Percentiles rank a stretch among this genome's conserved stretches.
Conservation (phyloP, 2,329 filamentous ascomycete genomes). For the Bipolaris cookei region DNA sequence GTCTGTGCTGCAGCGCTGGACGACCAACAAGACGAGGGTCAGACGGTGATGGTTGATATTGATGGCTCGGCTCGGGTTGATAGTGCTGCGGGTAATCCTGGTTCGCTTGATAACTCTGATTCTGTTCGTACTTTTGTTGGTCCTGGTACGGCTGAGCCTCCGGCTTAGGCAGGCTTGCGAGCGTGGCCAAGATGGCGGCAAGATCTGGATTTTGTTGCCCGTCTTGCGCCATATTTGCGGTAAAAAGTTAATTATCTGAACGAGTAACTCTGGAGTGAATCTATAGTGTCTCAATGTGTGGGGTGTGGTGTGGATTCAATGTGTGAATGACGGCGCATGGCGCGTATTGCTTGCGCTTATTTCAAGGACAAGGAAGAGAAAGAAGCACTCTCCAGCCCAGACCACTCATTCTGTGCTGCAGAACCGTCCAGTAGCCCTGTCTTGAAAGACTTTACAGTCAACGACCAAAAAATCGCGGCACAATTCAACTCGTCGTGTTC, state of each 20-base stretch:
- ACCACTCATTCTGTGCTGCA: neutral
- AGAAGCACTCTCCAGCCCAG: constrained; percentile 1
- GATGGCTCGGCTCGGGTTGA: constrained; percentile 2
- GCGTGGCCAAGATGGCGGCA: constrained; percentile 44
- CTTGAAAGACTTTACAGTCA: neutral
- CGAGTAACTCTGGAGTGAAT: neutral
- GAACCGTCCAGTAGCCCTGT: neutral
- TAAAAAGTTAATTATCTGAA: neutral
- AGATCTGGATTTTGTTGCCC: constrained; percentile 37
- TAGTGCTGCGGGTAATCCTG: constrained; percentile 9
- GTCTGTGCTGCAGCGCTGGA: constrained; percentile 22
- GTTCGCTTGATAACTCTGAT: constrained; percentile 10
- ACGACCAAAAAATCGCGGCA: neutral
- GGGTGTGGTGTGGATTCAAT: neutral
- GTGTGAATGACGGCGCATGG: constrained; percentile 16
- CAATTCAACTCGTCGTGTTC: neutral
- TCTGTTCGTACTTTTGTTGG: constrained; percentile 10
- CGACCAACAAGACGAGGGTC: constrained; percentile 36
- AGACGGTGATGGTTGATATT: constrained; percentile 14
- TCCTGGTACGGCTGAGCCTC: constrained; percentile 20
- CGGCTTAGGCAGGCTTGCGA: constrained; percentile 39
- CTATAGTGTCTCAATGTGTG: neutral
- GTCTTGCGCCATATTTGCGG: constrained; percentile 41
- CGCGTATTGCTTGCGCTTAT: constrained; percentile 15
- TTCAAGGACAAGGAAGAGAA: constrained; percentile 15